A percentile compares a stretch with the other conserved stretches of the same genome.
phyloP scores from a whole-genome alignment of 2,329 filamentous ascomycete genomes.

The Shiraia sp. region DNA sequence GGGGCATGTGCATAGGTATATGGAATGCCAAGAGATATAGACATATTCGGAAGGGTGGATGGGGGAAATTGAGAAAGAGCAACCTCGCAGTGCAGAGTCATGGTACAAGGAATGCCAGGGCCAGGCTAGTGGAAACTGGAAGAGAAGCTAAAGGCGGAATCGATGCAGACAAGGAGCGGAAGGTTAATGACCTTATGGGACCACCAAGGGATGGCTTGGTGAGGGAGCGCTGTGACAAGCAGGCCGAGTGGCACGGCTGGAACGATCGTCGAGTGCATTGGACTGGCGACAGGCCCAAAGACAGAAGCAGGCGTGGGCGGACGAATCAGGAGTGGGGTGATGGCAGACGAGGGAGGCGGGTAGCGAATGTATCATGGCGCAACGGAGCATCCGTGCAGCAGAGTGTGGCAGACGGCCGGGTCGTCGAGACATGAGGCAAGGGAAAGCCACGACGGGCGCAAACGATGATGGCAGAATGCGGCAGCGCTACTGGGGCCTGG shows the following conservation, averaged over 20 bases:
- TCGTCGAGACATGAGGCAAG: conserved; percentile 30
- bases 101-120: conserved; percentile 34
- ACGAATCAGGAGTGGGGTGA: conserved; percentile 39
- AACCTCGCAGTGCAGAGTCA: conserved; percentile 39
- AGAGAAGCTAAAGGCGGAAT: conserved; percentile 35
- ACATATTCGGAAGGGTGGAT: conserved; percentile 40
- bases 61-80: conserved; percentile 33
- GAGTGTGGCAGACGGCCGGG: conserved; percentile 26
- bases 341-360: conserved; percentile 35
- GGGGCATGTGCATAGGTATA: conserved; percentile 42
- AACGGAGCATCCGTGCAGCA: conserved; percentile 45
- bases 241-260: conserved; percentile 46
- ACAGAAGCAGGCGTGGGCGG: conserved; percentile 31
- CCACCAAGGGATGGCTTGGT: conserved; percentile 39
- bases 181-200: conserved; percentile 36
- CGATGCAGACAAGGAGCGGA: conserved; percentile 40
- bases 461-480: conserved; percentile 32
- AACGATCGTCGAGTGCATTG: conserved; percentile 41
- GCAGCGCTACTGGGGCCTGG: conserved; percentile 36
- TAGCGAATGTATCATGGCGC: conserved; percentile 47
- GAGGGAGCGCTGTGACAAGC: conserved; percentile 43
- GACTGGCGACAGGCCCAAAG: conserved; percentile 38
- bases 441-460: conserved; percentile 25
- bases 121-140: conserved; percentile 33
- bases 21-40: conserved; percentile 43